Evolutionary conservation across 306 rosid genomes (phyloP), one percentile per base, ranked within the genome.

Genomic region (Citrullus mucosospermus): DNA sequence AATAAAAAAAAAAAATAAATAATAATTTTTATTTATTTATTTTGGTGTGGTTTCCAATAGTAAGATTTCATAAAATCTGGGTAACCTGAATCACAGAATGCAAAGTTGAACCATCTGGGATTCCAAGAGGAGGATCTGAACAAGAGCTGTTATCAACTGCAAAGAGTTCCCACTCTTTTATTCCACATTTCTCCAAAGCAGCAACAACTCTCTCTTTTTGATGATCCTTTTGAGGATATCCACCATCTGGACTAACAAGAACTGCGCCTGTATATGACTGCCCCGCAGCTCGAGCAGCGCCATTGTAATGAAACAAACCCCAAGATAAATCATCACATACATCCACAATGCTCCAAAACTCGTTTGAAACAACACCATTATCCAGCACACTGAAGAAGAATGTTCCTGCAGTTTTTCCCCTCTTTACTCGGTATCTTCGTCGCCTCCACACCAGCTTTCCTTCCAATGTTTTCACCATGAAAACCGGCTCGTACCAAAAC

Each of bases 401-500:
- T 69, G 96, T 93, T 59, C 91, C 97, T 0, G 90, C 87, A 36
- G 84, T 76, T 80, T 86, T 85, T 14, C 92, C 93, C 78, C 94
- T 88, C 84, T 88, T 91, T 4, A 91, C 96, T 67, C 96, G 80
- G 72, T 93, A 93, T 84, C 78, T 89, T 78, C 97, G 80, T 77
- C 96, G 89, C 82, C 96, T 91, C 96, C 97, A 93, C 0, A 88
- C 94, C 86, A 88, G 67, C 83, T 89, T 68, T 44, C 93, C 96
- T 76, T 91, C 97, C n/a, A 93, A 80, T 20, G 94, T 93, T 81
- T 83, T 88, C 46, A 93, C 96, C 80, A 89, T 93, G 81, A 93
- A 91, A 34, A 93, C 96, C 0, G 96, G 97, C 72, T 93, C 97
- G 57, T 91, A 91, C 97, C 97, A 93, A 58, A 93, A 90, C n/a